phyloP scores from a whole-genome alignment of 345 rosid species.

The Capsella bursapastoris region DNA sequence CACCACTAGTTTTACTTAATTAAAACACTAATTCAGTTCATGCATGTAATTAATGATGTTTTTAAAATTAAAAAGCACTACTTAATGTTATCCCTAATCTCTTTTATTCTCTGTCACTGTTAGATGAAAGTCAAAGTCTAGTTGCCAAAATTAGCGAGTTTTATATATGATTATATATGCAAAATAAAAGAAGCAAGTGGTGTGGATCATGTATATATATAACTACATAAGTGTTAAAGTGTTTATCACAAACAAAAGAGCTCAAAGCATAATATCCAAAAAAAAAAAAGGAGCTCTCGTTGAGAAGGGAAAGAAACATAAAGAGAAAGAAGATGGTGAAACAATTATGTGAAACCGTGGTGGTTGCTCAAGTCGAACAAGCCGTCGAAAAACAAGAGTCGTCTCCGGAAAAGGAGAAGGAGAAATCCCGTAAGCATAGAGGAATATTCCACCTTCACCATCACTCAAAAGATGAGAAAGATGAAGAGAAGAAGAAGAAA shows the following conservation, averaged over 20 bases:
- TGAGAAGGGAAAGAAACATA: neutral
- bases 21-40: neutral
- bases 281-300: too few relatives aligned
- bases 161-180: neutral
- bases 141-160: neutral
- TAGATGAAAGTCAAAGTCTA: conserved; percentile 26
- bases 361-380: conserved; percentile 21
- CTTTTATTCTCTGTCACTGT: conserved; percentile 25
- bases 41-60: too few relatives aligned
- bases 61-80: neutral
- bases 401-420: conserved; percentile 30
- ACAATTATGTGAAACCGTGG: conserved; percentile 23
- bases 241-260: neutral
- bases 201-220: conserved; percentile 16
- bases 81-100: neutral
- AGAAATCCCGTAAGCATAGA: conserved; percentile 34
- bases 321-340: conserved; percentile 33
- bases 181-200: neutral
- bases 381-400: conserved; percentile 22
- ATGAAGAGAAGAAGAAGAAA: conserved; percentile 39
- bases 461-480: conserved; percentile 41
- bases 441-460: conserved; percentile 44
- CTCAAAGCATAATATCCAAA: neutral
- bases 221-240: neutral
- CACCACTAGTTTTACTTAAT: neutral